phyloP scores from a whole-genome alignment of 257 asterid genomes.

The Solanum lycopersicoides region DNA sequence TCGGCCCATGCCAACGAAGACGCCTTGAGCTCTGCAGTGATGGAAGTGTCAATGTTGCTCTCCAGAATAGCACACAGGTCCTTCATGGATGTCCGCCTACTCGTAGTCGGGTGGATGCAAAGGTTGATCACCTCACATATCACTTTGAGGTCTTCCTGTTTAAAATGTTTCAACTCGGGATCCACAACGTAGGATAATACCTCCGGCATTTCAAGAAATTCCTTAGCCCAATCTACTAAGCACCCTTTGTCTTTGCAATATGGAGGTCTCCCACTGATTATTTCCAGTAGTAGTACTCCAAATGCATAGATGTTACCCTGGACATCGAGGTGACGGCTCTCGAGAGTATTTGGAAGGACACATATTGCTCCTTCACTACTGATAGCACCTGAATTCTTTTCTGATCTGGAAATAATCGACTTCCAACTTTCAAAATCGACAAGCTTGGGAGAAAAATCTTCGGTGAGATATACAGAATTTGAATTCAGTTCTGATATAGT shows the following conservation, averaged over 20 bases:
- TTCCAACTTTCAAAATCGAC: conserved; percentile 97
- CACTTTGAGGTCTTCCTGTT: conserved; percentile 64
- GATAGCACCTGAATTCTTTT: conserved; percentile 63
- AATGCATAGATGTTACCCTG: conserved; percentile 78
- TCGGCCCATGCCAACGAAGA: conserved; percentile 95
- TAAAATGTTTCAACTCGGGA: conserved; percentile 74
- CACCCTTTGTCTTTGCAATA: conserved; percentile 71
- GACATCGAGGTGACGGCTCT: conserved; percentile 53
- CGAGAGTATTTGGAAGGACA: conserved; percentile 65
- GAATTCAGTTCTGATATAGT: conserved; percentile 79
- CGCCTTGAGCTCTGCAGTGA: conserved; percentile 60
- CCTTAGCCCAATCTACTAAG: conserved; percentile 88
- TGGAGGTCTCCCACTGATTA: conserved; percentile 87
- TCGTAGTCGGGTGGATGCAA: conserved; percentile 42
- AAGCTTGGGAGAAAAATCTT: conserved; percentile 94
- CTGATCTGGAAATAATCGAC: conserved; percentile 67
- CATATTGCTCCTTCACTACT: conserved; percentile 75
- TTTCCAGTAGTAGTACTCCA: conserved; percentile 76
- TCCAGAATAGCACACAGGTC: conserved; percentile 64
- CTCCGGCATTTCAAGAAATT: conserved; percentile 50
- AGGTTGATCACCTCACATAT: conserved; percentile 56
- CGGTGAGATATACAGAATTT: conserved; percentile 77
- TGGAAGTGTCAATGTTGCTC: conserved; percentile 61
- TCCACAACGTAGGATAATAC: conserved; percentile 52
- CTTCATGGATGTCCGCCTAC: conserved; percentile 44